Evolutionary conservation across 2,329 filamentous ascomycete genomes (phyloP).

Genomic region (Cladosporium halotolerans): DNA sequence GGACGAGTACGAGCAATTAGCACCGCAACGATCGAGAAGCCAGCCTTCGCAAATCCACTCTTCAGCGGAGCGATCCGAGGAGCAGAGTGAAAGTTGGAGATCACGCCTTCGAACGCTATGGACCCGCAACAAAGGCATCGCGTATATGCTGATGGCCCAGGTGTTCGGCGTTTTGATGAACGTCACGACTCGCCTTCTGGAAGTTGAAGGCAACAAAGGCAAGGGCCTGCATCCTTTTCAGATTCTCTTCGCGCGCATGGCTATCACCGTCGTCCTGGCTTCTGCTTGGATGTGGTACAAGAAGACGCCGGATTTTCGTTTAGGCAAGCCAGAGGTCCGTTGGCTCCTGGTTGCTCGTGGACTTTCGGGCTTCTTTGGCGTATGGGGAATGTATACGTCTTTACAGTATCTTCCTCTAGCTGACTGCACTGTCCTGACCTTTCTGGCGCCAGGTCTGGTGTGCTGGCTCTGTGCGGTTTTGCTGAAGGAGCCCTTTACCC

Average conservation of each 20-base stretch:
- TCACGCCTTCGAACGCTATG: conserved; percentile 41
- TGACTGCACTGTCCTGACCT: conserved; percentile 85
- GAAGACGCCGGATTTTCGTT: conserved; percentile 60
- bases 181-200: conserved; percentile 67
- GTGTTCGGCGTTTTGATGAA: conserved; percentile 84
- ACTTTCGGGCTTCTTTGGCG: conserved; percentile 65
- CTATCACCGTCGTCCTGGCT: conserved; percentile 62
- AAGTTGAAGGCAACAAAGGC: conserved; percentile 59
- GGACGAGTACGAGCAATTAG: conserved; percentile 30
- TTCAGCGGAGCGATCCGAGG: conserved; percentile 2
- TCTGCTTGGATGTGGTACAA: conserved; percentile 68
- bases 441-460: conserved; percentile 71
- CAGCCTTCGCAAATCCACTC: conserved; percentile 5
- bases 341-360: conserved; percentile 63
- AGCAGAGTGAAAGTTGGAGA: conserved; percentile 15
- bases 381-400: conserved; percentile 71
- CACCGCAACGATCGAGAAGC: conserved; percentile 15
- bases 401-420: conserved; percentile 75
- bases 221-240: conserved; percentile 75
- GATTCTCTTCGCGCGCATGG: conserved; percentile 75
- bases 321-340: conserved; percentile 62
- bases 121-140: conserved; percentile 63
- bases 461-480: conserved; percentile 75
- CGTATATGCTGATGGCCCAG: conserved; percentile 68
- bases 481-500: conserved; percentile 70